phyloP scores from a whole-genome alignment of 2,329 filamentous ascomycete species.

The Pseudodiploospora longispora region DNA sequence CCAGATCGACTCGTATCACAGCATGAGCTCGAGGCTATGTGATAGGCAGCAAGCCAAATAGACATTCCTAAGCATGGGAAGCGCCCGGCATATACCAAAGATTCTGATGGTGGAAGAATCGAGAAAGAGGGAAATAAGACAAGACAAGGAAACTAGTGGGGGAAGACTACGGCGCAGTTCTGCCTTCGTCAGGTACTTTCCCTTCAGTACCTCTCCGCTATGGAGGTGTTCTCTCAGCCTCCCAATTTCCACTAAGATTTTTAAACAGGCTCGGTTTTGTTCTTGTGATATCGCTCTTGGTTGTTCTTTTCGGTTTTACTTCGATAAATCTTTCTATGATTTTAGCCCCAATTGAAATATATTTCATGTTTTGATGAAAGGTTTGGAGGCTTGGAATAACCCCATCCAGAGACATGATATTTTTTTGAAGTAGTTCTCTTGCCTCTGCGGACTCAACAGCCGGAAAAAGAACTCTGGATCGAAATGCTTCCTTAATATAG shows the following conservation, averaged over 20 bases:
- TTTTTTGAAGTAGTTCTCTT: background rate
- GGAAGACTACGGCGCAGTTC: too few species aligned
- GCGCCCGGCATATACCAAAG: too few species aligned
- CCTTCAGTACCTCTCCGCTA: too few species aligned
- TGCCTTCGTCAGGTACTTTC: too few species aligned
- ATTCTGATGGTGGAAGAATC: too few species aligned
- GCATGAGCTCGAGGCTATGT: slow-evolving; percentile 2
- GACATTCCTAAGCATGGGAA: too few species aligned
- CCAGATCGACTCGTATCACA: slow-evolving; percentile 1
- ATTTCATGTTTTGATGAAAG: slow-evolving; percentile 7
- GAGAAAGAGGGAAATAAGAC: too few species aligned
- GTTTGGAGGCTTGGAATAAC: slow-evolving; percentile 4
- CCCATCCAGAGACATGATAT: background rate
- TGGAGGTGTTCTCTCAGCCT: background rate
- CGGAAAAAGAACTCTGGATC: background rate
- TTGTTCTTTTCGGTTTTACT: background rate
- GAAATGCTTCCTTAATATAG: slow-evolving; percentile 1
- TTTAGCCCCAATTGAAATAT: slow-evolving; percentile 4
- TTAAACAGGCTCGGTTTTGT: slow-evolving; percentile 2
- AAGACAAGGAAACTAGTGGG: too few species aligned
- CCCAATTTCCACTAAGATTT: slow-evolving; percentile 1
- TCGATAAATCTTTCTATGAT: slow-evolving; percentile 6
- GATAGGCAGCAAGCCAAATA: too few species aligned
- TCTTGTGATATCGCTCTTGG: background rate
- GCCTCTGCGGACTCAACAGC: background rate